Conservation (phyloP, 164 flowering plant genomes). For the Amborella trichopoda region DNA sequence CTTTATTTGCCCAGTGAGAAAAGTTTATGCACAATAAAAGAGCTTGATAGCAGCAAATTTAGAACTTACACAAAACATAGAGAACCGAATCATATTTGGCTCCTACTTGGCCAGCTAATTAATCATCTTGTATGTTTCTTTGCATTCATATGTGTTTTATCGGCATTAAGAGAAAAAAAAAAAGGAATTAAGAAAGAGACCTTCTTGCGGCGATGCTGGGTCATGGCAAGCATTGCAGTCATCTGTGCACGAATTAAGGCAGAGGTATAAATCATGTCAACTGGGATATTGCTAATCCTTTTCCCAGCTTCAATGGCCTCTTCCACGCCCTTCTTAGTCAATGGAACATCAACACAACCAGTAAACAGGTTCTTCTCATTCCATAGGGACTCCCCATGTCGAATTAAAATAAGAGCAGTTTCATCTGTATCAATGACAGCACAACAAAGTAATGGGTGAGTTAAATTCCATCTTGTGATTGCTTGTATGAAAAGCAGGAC, state of each 20-base stretch:
- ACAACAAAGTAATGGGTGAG: neutral
- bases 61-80: no score
- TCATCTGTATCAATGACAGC: constrained; percentile 35
- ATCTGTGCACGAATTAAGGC: constrained; percentile 92
- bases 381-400: constrained; percentile 98
- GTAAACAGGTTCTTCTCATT: constrained; percentile 92
- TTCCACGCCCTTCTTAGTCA: constrained; percentile 84
- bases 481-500: neutral
- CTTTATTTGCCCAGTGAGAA: no score
- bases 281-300: constrained; percentile 91
- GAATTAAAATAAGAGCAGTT: constrained; percentile 72
- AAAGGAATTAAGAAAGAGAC: constrained; percentile 26
- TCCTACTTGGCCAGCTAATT: no score
- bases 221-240: constrained; percentile 99
- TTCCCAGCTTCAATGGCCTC: constrained; percentile 98
- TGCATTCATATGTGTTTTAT: no score
- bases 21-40: no score
- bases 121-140: no score
- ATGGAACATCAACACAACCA: constrained; percentile 98
- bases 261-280: constrained; percentile 88
- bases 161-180: no score
- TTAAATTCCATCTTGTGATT: neutral
- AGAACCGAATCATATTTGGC: no score
- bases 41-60: no score
- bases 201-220: constrained; percentile 94